Conservation (phyloP, 2,329 filamentous ascomycete species). For the Aspergillus intermedius region DNA sequence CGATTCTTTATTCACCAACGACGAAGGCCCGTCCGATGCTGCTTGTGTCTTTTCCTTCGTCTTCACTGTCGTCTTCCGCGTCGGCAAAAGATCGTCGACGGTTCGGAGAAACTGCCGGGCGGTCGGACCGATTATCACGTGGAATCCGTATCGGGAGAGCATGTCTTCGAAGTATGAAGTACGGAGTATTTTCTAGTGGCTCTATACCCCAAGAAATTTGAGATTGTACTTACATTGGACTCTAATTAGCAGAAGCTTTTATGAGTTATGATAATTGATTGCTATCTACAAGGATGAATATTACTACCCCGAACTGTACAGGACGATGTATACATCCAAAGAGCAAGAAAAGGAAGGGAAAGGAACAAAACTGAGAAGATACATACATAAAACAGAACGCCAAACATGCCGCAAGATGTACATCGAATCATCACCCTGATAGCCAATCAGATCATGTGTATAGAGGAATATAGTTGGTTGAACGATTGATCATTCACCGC, state of each 20-base stretch:
- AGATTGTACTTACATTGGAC: too few species aligned
- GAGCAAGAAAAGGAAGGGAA: not conserved
- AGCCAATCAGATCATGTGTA: conserved; percentile 24
- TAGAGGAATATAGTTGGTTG: conserved; percentile 30
- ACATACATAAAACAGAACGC: not conserved
- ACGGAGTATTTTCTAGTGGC: not conserved
- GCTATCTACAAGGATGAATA: not conserved
- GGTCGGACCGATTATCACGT: conserved; percentile 1
- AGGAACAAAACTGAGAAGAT: not conserved
- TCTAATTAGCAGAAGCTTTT: too few species aligned
- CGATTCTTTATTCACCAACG: conserved; percentile 5
- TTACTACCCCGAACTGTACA: not conserved
- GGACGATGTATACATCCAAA: not conserved
- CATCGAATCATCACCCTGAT: not conserved
- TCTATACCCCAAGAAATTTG: not conserved
- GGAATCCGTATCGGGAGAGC: not conserved
- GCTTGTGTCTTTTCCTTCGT: conserved; percentile 1
- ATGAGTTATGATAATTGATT: not conserved
- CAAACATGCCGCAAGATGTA: not conserved
- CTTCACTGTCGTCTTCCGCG: not conserved
- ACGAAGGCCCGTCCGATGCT: not conserved
- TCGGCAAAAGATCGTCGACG: not conserved
- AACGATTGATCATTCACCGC: conserved; percentile 27
- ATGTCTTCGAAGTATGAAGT: too few species aligned
- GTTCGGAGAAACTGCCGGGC: conserved; percentile 7